phyloP scores from a whole-genome alignment of 2,329 filamentous ascomycete genomes.

The Cladosporium sp. region DNA sequence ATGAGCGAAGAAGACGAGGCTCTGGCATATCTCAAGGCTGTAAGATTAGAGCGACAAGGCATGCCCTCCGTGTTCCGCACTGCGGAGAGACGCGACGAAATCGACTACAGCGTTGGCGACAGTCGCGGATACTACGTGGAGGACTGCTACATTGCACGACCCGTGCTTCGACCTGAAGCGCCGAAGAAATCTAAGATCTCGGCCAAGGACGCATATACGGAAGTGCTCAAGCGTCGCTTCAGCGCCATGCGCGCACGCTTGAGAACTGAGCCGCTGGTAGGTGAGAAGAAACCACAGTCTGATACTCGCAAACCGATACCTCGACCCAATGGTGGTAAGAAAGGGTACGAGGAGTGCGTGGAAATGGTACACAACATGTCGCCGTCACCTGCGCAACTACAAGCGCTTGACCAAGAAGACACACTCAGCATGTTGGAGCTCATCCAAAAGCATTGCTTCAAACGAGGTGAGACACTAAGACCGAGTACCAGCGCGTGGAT shows the following conservation, averaged over 20 bases:
- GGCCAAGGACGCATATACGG: constrained; percentile 67
- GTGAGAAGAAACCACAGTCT: constrained; percentile 44
- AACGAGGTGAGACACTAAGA: constrained; percentile 59
- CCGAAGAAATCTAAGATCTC: constrained; percentile 29
- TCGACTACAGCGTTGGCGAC: constrained; percentile 54
- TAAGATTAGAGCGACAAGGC: constrained; percentile 31
- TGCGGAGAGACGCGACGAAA: constrained; percentile 27
- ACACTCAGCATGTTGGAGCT: constrained; percentile 65
- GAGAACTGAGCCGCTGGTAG: constrained; percentile 54
- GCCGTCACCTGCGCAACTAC: constrained; percentile 53
- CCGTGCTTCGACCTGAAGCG: constrained; percentile 40
- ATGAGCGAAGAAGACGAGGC: constrained; percentile 33
- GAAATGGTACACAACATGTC: constrained; percentile 40
- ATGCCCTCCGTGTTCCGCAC: constrained; percentile 31
- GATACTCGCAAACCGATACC: background rate
- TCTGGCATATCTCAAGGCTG: constrained; percentile 36
- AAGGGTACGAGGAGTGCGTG: constrained; percentile 58
- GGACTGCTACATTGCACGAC: constrained; percentile 72
- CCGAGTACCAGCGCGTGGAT: constrained; percentile 76
- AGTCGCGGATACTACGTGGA: constrained; percentile 70
- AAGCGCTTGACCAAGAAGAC: constrained; percentile 61
- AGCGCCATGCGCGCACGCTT: constrained; percentile 62
- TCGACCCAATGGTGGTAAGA: constrained; percentile 51
- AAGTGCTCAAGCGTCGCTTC: constrained; percentile 66
- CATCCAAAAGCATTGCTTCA: constrained; percentile 56